Evolutionary conservation across 306 rosid genomes (phyloP).

Genomic region (Vigna hirtella): DNA sequence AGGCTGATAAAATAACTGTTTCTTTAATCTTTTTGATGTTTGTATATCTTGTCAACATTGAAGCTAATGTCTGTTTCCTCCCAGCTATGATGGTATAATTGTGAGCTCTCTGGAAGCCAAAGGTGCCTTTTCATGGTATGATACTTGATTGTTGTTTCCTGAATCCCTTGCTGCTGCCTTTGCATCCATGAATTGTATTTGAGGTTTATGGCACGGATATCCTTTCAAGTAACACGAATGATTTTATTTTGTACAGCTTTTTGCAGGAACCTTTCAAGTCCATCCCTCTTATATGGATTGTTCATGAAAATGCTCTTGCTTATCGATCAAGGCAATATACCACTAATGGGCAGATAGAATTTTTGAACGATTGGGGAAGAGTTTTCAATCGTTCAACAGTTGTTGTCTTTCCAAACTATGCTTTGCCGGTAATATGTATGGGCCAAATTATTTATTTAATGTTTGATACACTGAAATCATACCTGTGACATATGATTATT

Average conservation of each 20-base stretch:
- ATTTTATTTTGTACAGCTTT: slow-evolving; percentile 81
- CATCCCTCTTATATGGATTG: slow-evolving; percentile 83
- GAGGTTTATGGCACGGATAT: slow-evolving; percentile 26
- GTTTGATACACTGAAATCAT: slow-evolving; percentile 23
- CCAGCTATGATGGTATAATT: slow-evolving; percentile 91
- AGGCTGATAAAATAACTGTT: neutral
- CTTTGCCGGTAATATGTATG: slow-evolving; percentile 77
- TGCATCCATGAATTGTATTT: slow-evolving; percentile 9
- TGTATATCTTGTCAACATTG: neutral
- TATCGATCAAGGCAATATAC: slow-evolving; percentile 70
- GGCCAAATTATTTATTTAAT: slow-evolving; percentile 33
- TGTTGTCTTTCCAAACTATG: slow-evolving; percentile 91
- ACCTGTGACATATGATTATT: slow-evolving; percentile 35
- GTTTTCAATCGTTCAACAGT: slow-evolving; percentile 90
- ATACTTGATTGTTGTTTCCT: slow-evolving; percentile 31
- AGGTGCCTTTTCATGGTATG: slow-evolving; percentile 89
- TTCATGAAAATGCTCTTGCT: slow-evolving; percentile 84
- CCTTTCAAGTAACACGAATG: slow-evolving; percentile 56
- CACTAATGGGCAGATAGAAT: slow-evolving; percentile 58
- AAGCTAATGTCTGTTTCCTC: slow-evolving; percentile 29
- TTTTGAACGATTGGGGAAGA: slow-evolving; percentile 88
- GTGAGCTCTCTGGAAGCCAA: slow-evolving; percentile 79
- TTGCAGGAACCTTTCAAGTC: slow-evolving; percentile 98
- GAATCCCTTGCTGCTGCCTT: slow-evolving; percentile 33
- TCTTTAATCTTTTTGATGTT: neutral